These are phyloP conservation scores for Vaccinium darrowii DNA, from an alignment of 148 eudicot species.

Conservation along the genomic window DNA sequence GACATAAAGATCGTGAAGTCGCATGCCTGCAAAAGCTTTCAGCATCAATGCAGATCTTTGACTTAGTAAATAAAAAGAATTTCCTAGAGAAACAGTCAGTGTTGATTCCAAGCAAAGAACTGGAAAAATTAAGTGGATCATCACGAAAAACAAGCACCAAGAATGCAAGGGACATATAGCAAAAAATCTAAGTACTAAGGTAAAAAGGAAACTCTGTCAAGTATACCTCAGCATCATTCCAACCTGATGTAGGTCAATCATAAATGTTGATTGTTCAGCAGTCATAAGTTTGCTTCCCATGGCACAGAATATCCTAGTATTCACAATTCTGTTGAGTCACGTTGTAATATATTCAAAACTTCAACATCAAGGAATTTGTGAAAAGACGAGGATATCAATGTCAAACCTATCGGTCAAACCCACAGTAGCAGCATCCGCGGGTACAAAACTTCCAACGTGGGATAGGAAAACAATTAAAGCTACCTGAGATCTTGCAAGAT, in stretches of 20 bases:
- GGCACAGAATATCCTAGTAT: conserved; percentile 87
- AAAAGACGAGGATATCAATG: neutral
- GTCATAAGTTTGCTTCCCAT: conserved; percentile 88
- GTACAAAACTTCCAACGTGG: conserved; percentile 98
- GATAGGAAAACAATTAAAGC: conserved; percentile 96
- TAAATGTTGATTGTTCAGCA: conserved; percentile 95
- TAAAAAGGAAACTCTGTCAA: neutral
- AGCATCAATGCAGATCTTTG: conserved; percentile 10
- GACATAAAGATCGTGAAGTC: conserved; percentile 75
- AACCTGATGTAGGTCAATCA: conserved; percentile 98
- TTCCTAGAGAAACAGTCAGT: neutral
- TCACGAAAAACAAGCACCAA: conserved; percentile 3
- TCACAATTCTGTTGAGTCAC: neutral
- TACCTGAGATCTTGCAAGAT: conserved; percentile 43
- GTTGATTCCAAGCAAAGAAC: neutral
- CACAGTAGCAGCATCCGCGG: conserved; percentile 94
- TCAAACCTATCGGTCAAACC: conserved; percentile 91
- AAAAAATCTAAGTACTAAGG: neutral
- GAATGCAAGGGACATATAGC: neutral
- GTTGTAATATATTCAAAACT: neutral
- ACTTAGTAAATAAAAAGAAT: neutral
- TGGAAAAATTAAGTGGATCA: neutral
- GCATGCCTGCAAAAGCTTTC: conserved; percentile 60
- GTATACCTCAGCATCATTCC: conserved; percentile 92
- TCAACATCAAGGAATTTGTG: conserved; percentile 2